Percentiles rank a stretch among this genome's conserved stretches.
phyloP scores from a whole-genome alignment of 768 basidiomycete genomes.

The Phlebiopsis flavidoalba region DNA sequence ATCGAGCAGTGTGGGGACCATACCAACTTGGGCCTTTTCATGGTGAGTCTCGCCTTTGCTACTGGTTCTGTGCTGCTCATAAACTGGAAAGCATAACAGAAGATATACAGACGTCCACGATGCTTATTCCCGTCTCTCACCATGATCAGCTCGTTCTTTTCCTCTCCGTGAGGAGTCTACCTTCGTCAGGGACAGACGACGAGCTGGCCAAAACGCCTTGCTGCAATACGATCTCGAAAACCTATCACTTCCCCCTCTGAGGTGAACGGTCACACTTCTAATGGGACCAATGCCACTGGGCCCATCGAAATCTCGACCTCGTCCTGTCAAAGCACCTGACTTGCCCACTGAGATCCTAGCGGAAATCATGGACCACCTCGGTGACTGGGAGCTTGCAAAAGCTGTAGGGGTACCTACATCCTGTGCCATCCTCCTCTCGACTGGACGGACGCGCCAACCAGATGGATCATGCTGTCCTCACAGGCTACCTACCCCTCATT shows the following conservation, averaged over 20 bases:
- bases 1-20: background rate
- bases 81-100: slow-evolving; percentile 17
- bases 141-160: slow-evolving; percentile 71
- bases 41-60: slow-evolving; percentile 1
- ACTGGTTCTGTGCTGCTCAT: background rate
- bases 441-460: slow-evolving; percentile 72
- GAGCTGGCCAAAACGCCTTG: slow-evolving; percentile 69
- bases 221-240: slow-evolving; percentile 71
- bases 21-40: background rate
- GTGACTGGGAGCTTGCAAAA: slow-evolving; percentile 80
- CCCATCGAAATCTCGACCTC: slow-evolving; percentile 17
- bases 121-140: slow-evolving; percentile 65
- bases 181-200: slow-evolving; percentile 51
- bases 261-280: slow-evolving; percentile 15
- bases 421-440: slow-evolving; percentile 56
- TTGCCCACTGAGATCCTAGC: slow-evolving; percentile 75
- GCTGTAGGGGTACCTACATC: slow-evolving; percentile 73
- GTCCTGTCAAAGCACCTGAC: slow-evolving; percentile 40
- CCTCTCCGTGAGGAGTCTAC: slow-evolving; percentile 67
- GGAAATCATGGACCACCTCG: slow-evolving; percentile 71
- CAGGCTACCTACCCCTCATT: slow-evolving; percentile 54
- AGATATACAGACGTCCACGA: slow-evolving; percentile 42
- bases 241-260: slow-evolving; percentile 55
- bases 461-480: slow-evolving; percentile 70
- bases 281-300: slow-evolving; percentile 1